These are phyloP conservation scores for Arthonia radiata DNA, from an alignment of 495 filamentous ascomycete genomes.

Conservation along the genomic window DNA sequence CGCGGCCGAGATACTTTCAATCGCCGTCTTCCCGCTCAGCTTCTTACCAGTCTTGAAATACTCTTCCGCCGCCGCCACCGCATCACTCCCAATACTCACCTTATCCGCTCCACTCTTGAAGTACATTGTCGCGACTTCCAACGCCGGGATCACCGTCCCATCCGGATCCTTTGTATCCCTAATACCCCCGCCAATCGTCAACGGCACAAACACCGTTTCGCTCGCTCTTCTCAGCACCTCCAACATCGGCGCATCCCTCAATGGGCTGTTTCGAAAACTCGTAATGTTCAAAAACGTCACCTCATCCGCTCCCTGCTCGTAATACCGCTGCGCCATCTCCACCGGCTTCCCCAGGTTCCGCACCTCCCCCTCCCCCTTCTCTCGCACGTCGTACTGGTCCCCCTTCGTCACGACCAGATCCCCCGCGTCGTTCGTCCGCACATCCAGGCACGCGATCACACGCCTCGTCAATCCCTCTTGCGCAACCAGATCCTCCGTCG, in stretches of 20 bases:
- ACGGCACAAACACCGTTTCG: slow-evolving; percentile 85
- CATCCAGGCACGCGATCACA: slow-evolving; percentile 88
- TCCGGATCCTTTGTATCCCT: slow-evolving; percentile 72
- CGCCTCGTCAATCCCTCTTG: slow-evolving; percentile 56
- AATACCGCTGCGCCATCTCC: slow-evolving; percentile 80
- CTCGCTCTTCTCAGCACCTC: slow-evolving; percentile 71
- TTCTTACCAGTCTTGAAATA: slow-evolving; percentile 44
- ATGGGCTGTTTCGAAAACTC: slow-evolving; percentile 78
- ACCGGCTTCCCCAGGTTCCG: slow-evolving; percentile 92
- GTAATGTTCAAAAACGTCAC: slow-evolving; percentile 97
- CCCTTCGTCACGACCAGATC: slow-evolving; percentile 96
- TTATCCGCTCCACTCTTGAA: slow-evolving; percentile 98
- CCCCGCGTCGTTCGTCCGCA: slow-evolving; percentile 84
- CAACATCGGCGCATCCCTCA: slow-evolving; percentile 84
- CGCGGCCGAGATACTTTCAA: slow-evolving; percentile 77
- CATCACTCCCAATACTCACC: slow-evolving; percentile 90
- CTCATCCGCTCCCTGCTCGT: slow-evolving; percentile 90
- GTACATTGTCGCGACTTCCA: slow-evolving; percentile 88
- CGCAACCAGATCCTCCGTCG: slow-evolving; percentile 4
- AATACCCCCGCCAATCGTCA: slow-evolving; percentile 90
- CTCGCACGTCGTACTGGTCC: slow-evolving; percentile 98
- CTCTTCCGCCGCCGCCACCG: slow-evolving; percentile 74
- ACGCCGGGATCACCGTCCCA: slow-evolving; percentile 62
- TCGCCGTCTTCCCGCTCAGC: slow-evolving; percentile 59
- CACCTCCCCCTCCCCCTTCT: slow-evolving; percentile 51